Conservation (phyloP, 2,329 filamentous ascomycete genomes). For the Fusarium pseudograminearum region DNA sequence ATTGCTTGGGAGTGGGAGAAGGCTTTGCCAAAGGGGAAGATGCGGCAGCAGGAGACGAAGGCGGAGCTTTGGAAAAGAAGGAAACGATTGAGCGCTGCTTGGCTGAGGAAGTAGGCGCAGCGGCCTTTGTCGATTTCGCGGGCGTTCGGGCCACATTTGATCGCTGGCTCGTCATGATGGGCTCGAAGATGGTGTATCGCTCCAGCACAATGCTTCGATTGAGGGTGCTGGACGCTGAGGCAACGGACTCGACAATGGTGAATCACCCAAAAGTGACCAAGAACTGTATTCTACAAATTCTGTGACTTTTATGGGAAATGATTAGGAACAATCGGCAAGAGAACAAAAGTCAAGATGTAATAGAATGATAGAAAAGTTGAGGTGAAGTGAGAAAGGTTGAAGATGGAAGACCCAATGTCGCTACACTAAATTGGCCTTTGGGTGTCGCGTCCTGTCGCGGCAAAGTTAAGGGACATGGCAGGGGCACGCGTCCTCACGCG, state of each 20-base stretch:
- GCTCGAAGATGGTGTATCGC: slow-evolving; percentile 2
- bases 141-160: slow-evolving; percentile 51
- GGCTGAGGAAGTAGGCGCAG: slow-evolving; percentile 49
- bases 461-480: slow-evolving; percentile 12
- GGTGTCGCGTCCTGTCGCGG: slow-evolving; percentile 38
- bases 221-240: slow-evolving; percentile 7
- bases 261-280: slow-evolving; percentile 28
- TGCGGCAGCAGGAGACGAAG: slow-evolving; percentile 50
- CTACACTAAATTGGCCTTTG: slow-evolving; percentile 8
- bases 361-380: not conserved
- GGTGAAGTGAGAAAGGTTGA: not conserved
- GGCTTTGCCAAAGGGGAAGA: slow-evolving; percentile 51
- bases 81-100: slow-evolving; percentile 60
- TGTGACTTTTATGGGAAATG: not conserved
- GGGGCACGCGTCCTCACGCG: slow-evolving; percentile 45
- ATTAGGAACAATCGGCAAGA: slow-evolving; percentile 8
- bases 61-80: slow-evolving; percentile 60
- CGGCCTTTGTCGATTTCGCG: slow-evolving; percentile 49
- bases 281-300: slow-evolving; percentile 1
- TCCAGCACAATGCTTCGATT: slow-evolving; percentile 1
- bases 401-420: slow-evolving; percentile 1
- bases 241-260: slow-evolving; percentile 12
- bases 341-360: slow-evolving; percentile 15
- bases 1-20: slow-evolving; percentile 49
- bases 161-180: slow-evolving; percentile 50